These are phyloP conservation scores for Parmelia sp. DNA, from an alignment of 495 filamentous ascomycete species.

Conservation along the genomic window DNA sequence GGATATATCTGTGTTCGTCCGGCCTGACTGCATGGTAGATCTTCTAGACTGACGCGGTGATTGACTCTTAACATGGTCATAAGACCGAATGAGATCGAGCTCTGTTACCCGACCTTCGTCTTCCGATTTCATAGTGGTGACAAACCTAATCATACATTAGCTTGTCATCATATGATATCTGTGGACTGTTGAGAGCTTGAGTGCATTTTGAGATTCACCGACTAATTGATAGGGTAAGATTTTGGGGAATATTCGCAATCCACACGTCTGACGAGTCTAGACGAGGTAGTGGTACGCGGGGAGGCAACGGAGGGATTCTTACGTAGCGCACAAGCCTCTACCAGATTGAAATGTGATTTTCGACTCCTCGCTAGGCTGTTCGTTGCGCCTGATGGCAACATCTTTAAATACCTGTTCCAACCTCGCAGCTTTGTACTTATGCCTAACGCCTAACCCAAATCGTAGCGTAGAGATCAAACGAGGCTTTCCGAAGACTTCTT, in stretches of 20 bases:
- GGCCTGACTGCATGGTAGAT: neutral
- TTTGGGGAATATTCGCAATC: neutral
- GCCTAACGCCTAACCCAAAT: neutral
- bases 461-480: conserved; percentile 9
- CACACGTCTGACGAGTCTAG: neutral
- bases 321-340: conserved; percentile 20
- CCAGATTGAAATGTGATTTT: conserved; percentile 11
- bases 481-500: conserved; percentile 22
- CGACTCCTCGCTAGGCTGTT: neutral
- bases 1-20: neutral
- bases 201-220: no score
- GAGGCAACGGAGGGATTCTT: no score
- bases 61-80: conserved; percentile 9
- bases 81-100: conserved; percentile 20
- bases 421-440: conserved; percentile 15
- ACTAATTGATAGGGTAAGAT: neutral
- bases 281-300: no score
- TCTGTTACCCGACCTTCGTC: neutral
- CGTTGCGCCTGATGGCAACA: conserved; percentile 17
- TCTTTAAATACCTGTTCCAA: conserved; percentile 21
- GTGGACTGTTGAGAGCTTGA: neutral
- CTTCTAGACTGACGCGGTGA: neutral
- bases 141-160: neutral
- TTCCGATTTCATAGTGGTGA: neutral
- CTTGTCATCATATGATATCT: neutral